Base-by-base conservation (phyloP, 140 eudicot genomes). In the Cichorium intybus region DNA sequence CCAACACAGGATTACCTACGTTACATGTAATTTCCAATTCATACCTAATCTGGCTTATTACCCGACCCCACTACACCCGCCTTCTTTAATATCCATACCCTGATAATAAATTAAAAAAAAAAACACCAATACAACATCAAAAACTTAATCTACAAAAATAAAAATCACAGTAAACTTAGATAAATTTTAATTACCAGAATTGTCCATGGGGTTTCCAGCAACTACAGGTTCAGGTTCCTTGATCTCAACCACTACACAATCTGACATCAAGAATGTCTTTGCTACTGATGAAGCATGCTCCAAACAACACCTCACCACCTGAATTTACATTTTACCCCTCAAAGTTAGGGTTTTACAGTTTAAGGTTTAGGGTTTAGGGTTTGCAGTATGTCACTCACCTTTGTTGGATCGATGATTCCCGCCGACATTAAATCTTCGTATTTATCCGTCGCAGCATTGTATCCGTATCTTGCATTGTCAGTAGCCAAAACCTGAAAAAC, bases 271-370 rank as follows among this genome's bases (percentile, higher is more conserved):
- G 55, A 90, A 90, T 39, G 97, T 90, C 73, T 90, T 90, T 0
- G 96, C 97, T 27, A 87, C 97, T 0, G 97, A 90, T 11, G 96
- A 80, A 28, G 96, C 96, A 62, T 90, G 96, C 81, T 90, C 97
- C 79, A 84, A 20, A 71, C 97, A 90, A 66, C 97, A 90, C 77
- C 95, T 82, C 61, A 90, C 96, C 64, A 90, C 97, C 95, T 89
- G 75, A 12, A 57, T 62, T 26, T 10, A 57, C 14, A 34, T 34
- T 34, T 34, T 9, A n/a, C n/a, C 14, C 2, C 10, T 10, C 4
- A 0, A 34, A 7, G 41, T 34, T 2, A 10, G 41, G 41, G 41
- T 12, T 39, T 35, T 12, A 39, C 18, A 41, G 17, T 14, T 41
- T 15, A 41, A 7, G 17, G 6, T 41, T 41, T 41, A 41, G 48